Evolutionary conservation across 2,329 filamentous ascomycete genomes (phyloP), one percentile per base, ranked within the genome.

Genomic region (Arthrobotrys conoides): DNA sequence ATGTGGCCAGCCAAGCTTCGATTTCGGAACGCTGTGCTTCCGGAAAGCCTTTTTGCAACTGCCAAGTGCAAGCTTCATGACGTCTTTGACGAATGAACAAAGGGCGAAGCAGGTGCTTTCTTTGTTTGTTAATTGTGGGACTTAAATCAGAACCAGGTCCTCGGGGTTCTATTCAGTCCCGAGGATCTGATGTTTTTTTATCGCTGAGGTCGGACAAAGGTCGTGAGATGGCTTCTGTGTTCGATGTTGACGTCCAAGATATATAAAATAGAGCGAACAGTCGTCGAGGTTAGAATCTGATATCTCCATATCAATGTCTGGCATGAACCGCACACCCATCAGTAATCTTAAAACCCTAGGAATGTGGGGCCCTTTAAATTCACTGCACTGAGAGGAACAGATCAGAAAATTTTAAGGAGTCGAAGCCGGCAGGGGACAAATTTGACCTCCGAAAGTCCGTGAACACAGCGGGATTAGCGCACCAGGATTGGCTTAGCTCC

Each of bases 381-480:
- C n/a, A n/a, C n/a, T n/a, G n/a, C 14, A n/a, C 2, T 20, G 20
- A 18, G 49, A 70, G n/a, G 30, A 46, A 18, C 44, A 46, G 44
- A 46, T n/a, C n/a, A n/a, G 20, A 59, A 73, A 61, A 30, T 57
- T 61, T 59, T 69, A n/a, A n/a, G n/a, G 53, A 20, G 27, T 30
- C 3, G 6, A 30, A 30, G 27, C 27, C 27, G 27, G 27, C 3
- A 44, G 55, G 41, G 44, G 18, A 5, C 14, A 20, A 41, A 27
- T 61, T 64, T 65, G 72, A 48, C 8, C 36, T 76, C 72, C 72
- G 72, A 70, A 49, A 51, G 18, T 64, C 71, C 71, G 64, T 68
- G 71, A 75, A 5, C 22, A n/a, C 59, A 63, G 51, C 44, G 27
- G 49, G 57, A 53, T 68, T 44, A 33, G 57, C 27, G 30, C 64